Evolutionary conservation across 208 protist genomes (phyloP).

Genomic region (Trypanosomatidae sp.): DNA sequence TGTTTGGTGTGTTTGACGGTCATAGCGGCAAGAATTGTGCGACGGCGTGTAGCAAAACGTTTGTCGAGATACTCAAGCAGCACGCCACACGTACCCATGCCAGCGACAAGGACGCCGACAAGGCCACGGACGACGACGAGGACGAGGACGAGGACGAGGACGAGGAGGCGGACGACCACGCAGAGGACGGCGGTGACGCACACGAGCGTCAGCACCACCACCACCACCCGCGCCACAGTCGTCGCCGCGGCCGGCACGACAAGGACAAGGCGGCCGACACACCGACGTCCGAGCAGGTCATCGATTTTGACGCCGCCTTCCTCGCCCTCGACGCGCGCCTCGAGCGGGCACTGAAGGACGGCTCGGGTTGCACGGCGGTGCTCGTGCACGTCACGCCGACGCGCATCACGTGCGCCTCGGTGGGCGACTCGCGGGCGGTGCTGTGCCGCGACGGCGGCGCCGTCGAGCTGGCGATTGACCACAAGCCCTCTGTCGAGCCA

Average conservation of each 20-base stretch:
- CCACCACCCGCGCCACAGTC: too few species aligned
- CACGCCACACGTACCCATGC: too few species aligned
- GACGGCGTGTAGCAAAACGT: slow-evolving; percentile 14
- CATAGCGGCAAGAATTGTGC: slow-evolving; percentile 53
- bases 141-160: not conserved
- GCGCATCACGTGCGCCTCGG: slow-evolving; percentile 78
- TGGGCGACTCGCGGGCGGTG: slow-evolving; percentile 88
- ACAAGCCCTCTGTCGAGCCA: slow-evolving; percentile 73
- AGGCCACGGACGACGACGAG: slow-evolving; percentile 1
- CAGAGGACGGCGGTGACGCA: too few species aligned
- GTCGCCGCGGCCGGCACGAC: too few species aligned
- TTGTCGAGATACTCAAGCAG: slow-evolving; percentile 18
- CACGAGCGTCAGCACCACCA: too few species aligned
- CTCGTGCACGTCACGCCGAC: slow-evolving; percentile 47
- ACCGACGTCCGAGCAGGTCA: slow-evolving; percentile 2
- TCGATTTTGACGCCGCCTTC: slow-evolving; percentile 61
- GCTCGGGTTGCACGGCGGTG: slow-evolving; percentile 66
- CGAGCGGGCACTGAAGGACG: slow-evolving; percentile 20
- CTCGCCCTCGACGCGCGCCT: slow-evolving; percentile 51
- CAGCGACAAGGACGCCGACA: too few species aligned
- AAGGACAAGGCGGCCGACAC: not conserved
- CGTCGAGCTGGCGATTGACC: slow-evolving; percentile 80
- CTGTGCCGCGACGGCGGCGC: slow-evolving; percentile 59
- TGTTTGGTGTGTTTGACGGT: slow-evolving; percentile 86
- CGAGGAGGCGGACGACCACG: not conserved